These are phyloP conservation scores for Cytospora mali DNA, from an alignment of 2,329 filamentous ascomycete genomes.

Conservation along the genomic window DNA sequence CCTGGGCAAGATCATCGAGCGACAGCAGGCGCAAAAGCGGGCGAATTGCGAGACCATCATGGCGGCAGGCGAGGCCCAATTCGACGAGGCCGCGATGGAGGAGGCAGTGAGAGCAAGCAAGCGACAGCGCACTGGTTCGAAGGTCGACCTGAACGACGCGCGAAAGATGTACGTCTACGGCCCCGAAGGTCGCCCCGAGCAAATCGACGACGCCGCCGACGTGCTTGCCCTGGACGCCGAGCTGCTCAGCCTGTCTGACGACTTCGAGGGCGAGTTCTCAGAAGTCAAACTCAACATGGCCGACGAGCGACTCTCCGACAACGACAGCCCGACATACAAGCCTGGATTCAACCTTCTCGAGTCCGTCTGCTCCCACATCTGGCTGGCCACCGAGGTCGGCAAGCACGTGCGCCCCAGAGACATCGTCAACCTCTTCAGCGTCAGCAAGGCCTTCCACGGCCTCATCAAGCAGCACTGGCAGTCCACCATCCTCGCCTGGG, in stretches of 20 bases:
- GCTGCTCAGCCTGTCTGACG: slow-evolving; percentile 16
- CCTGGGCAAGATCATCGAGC: not conserved
- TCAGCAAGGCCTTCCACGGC: slow-evolving; percentile 64
- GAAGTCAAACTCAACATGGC: not conserved
- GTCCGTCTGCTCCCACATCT: slow-evolving; percentile 47
- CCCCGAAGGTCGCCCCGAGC: not conserved
- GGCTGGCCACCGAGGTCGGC: slow-evolving; percentile 58
- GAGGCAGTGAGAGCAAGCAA: slow-evolving; percentile 21
- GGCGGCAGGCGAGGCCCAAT: not conserved
- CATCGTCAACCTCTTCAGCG: slow-evolving; percentile 65
- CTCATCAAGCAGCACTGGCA: slow-evolving; percentile 62
- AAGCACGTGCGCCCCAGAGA: slow-evolving; percentile 57
- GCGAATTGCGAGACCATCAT: not conserved
- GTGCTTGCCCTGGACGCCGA: slow-evolving; percentile 16
- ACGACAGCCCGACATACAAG: slow-evolving; percentile 1
- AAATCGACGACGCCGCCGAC: not conserved
- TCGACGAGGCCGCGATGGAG: slow-evolving; percentile 18
- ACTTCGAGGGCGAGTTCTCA: slow-evolving; percentile 18
- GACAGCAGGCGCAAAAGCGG: slow-evolving; percentile 7
- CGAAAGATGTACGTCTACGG: slow-evolving; percentile 24
- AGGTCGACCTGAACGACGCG: slow-evolving; percentile 14
- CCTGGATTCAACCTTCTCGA: slow-evolving; percentile 46
- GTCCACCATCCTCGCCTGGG: slow-evolving; percentile 60
- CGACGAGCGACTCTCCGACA: not conserved
- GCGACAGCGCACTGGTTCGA: slow-evolving; percentile 13